These are phyloP conservation scores for Alternaria sp. DNA, from an alignment of 2,329 filamentous ascomycete species.

Conservation along the genomic window DNA sequence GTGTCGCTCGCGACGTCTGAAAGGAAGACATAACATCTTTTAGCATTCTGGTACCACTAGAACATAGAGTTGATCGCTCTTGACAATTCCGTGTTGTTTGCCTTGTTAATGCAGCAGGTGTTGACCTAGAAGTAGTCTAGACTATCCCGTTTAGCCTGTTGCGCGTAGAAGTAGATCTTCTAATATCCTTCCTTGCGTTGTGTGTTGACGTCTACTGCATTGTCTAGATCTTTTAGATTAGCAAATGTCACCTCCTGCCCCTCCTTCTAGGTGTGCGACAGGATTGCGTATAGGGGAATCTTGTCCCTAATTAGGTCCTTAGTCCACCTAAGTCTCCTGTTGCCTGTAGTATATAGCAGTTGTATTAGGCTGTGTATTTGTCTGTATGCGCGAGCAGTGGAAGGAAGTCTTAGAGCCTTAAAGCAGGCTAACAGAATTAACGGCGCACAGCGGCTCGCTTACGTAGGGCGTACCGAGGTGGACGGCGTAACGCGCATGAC, in stretches of 20 bases:
- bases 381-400: constrained; percentile 16
- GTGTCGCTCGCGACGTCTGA: too few relatives aligned
- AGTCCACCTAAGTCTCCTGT: constrained; percentile 19
- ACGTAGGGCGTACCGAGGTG: too few relatives aligned
- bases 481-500: too few relatives aligned
- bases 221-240: too few relatives aligned
- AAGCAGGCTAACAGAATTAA: constrained; percentile 21
- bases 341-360: constrained; percentile 20
- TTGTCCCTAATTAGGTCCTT: constrained; percentile 13
- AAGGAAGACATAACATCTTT: too few relatives aligned
- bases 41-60: too few relatives aligned
- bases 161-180: constrained; percentile 30
- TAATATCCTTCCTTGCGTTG: too few relatives aligned
- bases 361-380: constrained; percentile 17
- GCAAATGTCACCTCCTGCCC: background rate
- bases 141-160: constrained; percentile 21
- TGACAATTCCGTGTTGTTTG: too few relatives aligned
- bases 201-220: too few relatives aligned
- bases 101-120: too few relatives aligned
- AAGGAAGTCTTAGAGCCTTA: constrained; percentile 10
- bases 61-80: too few relatives aligned
- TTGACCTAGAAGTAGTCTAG: too few relatives aligned
- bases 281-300: constrained; percentile 20
- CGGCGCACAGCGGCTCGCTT: constrained; percentile 14
- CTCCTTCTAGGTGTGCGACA: constrained; percentile 16